Base-by-base conservation (phyloP, 2,329 filamentous ascomycete genomes). In the Chalaropsis ovoidea region DNA sequence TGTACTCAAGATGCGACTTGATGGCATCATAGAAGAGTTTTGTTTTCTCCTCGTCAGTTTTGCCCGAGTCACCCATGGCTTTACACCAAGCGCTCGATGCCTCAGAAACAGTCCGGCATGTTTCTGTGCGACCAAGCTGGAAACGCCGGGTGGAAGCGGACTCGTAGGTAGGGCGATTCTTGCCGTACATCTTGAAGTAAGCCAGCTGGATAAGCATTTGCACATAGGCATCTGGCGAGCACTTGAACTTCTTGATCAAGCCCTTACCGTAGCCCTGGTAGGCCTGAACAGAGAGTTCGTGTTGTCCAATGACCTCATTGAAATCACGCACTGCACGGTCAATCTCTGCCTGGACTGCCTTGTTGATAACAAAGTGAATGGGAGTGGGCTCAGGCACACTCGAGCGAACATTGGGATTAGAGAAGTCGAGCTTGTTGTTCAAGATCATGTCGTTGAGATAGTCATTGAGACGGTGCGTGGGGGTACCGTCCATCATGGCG, bases 401-500 rank as follows among this genome's bases (percentile, higher is more conserved):
- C 58, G 90, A 91, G 72, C 94, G 90, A 68, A 95, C 77, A 45
- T 79, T 78, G 7, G 90, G 82, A 74, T 91, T 83, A 68, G 87
- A 88, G 73, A 96, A 89, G 76, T 96, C 91, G 67, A 99, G 85
- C 75, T 94, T 95, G 79, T 96, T 93, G 78, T 87, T 87, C 78
- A 96, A 92, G 75, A 97, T 96, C 72, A 89, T 83, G 74, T 89
- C 86, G 79, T 93, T 95, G 74, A 95, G 83, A 73, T 91, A 94
- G 81, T 99, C 94, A 76, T 96, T 99, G 17, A 99, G 82, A 56
- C 95, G 88, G 77, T 97, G 94, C 1, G 95, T 99, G 0, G 95
- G 92, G 6, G 94, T 99, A 69, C 95, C 94, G 74, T 99, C 94
- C 95, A 99, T 99, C 94, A 99, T 97, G 72, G 89, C 95, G 82